Base-by-base conservation (phyloP, 768 basidiomycete genomes). In the Auricularia sp. region DNA sequence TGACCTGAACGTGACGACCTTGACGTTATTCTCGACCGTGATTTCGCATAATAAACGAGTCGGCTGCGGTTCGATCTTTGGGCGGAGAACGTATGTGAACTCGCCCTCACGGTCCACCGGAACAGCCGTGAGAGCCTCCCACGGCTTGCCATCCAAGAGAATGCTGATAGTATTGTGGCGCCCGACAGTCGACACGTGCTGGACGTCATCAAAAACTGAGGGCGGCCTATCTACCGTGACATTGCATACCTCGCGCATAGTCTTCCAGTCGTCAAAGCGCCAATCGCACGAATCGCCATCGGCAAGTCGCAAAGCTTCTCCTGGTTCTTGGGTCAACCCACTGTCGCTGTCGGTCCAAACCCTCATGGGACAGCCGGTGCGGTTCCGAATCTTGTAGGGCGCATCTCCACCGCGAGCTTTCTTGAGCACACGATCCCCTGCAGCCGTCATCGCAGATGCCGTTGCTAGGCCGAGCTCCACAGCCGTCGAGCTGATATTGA, bases 221-320 rank as follows among this genome's bases (percentile, higher is more conserved):
- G 56, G 58, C 18, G 67, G 33, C n/a, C 29, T 62, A 36, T 23
- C 14, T 8, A 3, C 0, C 18, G 34, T 12, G 14, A 1, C 18
- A 56, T 4, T 18, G 21, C 53, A 6, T 71, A 93, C 94, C 79
- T 99, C 97, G 72, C 97, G 86, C 79, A 91, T 87, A 3, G 87
- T 88, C 72, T 88, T 88, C 89, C 93, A 93, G 71, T 98, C 95
- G 72, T 98, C 94, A 70, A 98, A 98, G 64, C 97, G 82, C 97
- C 97, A 98, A 64, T 98, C 95, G 3, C 91, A 78, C 7, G 81
- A 85, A 70, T 91, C 82, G 43, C 89, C 88, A 67, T 93, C 83
- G 21, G 83, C 77, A 43, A 99, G 76, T 64, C 84, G 82, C 58
- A 80, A 42, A 7, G 39, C 39, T 14, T 42, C 39, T 42, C 39